A percentile compares a stretch with the other conserved stretches of the same genome.
Evolutionary conservation across 768 basidiomycete species (phyloP).

Genomic region (Trametes cinnabarina): DNA sequence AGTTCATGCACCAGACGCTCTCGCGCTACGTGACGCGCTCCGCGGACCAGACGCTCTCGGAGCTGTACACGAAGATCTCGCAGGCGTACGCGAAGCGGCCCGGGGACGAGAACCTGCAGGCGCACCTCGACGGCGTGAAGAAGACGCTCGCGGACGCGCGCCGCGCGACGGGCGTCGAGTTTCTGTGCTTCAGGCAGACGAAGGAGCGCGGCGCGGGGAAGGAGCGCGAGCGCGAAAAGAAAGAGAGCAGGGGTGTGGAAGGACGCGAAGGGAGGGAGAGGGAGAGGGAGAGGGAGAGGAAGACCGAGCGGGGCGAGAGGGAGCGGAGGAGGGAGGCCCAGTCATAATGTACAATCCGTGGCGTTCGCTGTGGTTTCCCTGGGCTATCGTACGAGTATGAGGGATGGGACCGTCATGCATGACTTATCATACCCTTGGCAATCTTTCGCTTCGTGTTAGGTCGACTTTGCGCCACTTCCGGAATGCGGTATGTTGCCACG

Average conservation of each 20-base stretch:
- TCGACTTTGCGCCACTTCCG: too few species aligned
- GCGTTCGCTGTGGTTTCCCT: too few species aligned
- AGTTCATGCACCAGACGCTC: slow-evolving; percentile 97
- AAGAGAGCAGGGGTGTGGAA: neutral
- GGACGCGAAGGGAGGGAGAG: neutral
- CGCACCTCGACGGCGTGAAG: slow-evolving; percentile 87
- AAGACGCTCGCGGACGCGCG: slow-evolving; percentile 85
- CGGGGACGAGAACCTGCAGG: slow-evolving; percentile 84
- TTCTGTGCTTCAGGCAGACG: slow-evolving; percentile 85
- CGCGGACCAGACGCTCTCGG: slow-evolving; percentile 82
- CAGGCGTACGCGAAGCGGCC: slow-evolving; percentile 85
- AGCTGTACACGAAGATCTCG: slow-evolving; percentile 93
- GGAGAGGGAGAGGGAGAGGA: slow-evolving; percentile 5
- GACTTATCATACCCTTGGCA: slow-evolving; percentile 3
- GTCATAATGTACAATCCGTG: neutral
- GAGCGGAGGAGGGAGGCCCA: slow-evolving; percentile 2
- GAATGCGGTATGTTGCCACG: too few species aligned
- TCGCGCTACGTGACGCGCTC: slow-evolving; percentile 79
- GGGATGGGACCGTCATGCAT: neutral
- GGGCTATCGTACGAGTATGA: too few species aligned
- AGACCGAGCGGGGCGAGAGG: neutral
- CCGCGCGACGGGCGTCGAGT: slow-evolving; percentile 90
- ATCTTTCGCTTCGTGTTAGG: neutral
- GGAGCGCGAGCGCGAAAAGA: slow-evolving; percentile 5
- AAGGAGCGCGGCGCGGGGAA: slow-evolving; percentile 41